Base-by-base conservation (phyloP, 2,329 filamentous ascomycete genomes). In the Purpureocillium takamizusanense region DNA sequence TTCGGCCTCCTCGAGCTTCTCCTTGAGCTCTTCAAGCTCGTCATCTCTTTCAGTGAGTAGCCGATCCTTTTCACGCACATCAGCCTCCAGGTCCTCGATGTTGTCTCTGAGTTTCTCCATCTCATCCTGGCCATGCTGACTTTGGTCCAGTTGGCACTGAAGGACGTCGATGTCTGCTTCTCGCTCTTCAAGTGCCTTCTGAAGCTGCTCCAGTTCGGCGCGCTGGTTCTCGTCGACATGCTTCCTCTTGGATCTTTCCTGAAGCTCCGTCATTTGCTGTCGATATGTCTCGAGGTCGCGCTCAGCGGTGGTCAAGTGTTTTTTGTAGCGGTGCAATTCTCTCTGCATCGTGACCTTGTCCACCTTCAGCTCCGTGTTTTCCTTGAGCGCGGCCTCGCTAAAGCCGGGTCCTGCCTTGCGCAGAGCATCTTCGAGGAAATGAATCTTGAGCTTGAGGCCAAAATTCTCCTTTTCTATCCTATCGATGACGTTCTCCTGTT, bases 381-480 rank as follows among this genome's bases (percentile, higher is more conserved):
- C 92, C 56, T 86, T 87, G 21, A 98, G 67, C 4, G 90, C 87
- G 23, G 80, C 79, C 59, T 94, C 84, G 52, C 89, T 94, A 66
- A 89, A 92, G 39, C 89, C 87, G 7, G 86, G 88, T 1, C 90
- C 90, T 39, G 83, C 78, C 58, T 94, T 95, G 38, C 82, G 78
- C 36, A 98, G 65, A 12, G 86, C 86, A 50, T 97, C 87, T 59
- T 98, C 88, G 40, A 98, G 73, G 58, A 94, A 98, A 60, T 97
- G 88, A 38, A 97, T 95, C 61, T 95, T 95, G 50, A 97, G 74
- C 62, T 97, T 97, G 38, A 98, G 71, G 17, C 87, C 87, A 56
- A 97, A 98, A 56, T 98, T 98, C 56, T 97, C 92, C 67, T 98
- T 98, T 56, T 95, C 88, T 51, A 98, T 90, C 55, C 86, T 86